Evolutionary conservation across 352 stramenopile genomes (phyloP).

Genomic region (Achlya hypogyna): DNA sequence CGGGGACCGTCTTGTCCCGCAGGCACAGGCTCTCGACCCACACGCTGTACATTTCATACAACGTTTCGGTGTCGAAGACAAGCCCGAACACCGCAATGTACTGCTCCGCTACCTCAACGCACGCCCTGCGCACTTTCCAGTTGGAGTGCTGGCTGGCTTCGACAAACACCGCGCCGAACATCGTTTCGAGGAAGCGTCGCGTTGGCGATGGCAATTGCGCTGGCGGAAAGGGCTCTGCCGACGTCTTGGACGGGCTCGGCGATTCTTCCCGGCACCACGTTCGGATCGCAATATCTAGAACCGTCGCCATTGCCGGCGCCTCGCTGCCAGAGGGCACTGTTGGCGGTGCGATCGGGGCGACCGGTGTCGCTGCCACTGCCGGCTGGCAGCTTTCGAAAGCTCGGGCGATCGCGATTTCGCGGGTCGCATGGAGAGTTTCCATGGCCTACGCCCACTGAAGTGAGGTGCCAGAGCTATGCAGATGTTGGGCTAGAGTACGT

Average conservation of each 20-base stretch:
- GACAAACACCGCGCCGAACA: slow-evolving; percentile 7
- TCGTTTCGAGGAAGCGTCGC: background rate
- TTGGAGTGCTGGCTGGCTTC: background rate
- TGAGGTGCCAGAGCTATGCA: background rate
- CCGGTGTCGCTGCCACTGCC: background rate
- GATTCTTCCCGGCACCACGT: background rate
- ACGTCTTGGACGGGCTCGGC: background rate
- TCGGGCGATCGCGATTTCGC: background rate
- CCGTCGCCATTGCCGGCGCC: background rate
- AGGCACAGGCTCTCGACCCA: background rate
- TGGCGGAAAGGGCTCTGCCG: background rate
- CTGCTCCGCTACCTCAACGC: slow-evolving; percentile 15
- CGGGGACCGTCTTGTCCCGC: background rate
- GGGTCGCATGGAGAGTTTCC: background rate
- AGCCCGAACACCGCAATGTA: background rate
- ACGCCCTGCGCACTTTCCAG: slow-evolving; percentile 11
- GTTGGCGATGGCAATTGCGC: background rate
- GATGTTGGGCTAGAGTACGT: background rate
- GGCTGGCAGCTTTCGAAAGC: slow-evolving; percentile 8
- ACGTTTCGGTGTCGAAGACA: slow-evolving; percentile 15
- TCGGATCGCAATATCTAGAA: slow-evolving; percentile 4
- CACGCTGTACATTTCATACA: slow-evolving; percentile 17
- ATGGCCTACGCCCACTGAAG: background rate
- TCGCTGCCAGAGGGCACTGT: background rate
- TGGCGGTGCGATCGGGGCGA: background rate